These are phyloP conservation scores for Aaosphaeria arxii DNA, from an alignment of 2,329 filamentous ascomycete genomes.

Conservation along the genomic window DNA sequence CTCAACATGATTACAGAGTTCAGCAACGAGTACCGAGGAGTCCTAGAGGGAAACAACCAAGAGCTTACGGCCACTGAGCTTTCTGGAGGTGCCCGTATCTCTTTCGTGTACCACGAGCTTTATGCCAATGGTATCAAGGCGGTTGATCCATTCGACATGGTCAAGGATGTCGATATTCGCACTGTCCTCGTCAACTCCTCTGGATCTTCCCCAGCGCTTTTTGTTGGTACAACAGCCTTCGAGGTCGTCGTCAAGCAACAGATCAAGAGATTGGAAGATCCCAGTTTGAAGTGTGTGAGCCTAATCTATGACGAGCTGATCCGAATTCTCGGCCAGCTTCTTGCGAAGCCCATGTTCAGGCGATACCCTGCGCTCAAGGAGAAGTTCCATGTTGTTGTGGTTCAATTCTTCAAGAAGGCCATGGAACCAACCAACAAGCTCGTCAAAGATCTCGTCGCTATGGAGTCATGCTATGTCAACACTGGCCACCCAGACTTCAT, in stretches of 20 bases:
- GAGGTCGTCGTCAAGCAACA: slow-evolving; percentile 98
- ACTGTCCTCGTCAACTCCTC: slow-evolving; percentile 98
- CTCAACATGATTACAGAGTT: slow-evolving; percentile 99
- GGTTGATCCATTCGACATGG: slow-evolving; percentile 93
- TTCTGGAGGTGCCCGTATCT: slow-evolving; percentile 95
- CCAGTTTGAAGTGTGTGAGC: slow-evolving; percentile 94
- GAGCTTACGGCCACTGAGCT: slow-evolving; percentile 93
- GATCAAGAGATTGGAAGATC: slow-evolving; percentile 94
- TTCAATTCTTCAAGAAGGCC: slow-evolving; percentile 93
- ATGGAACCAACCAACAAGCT: slow-evolving; percentile 99
- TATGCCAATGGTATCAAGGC: slow-evolving; percentile 98
- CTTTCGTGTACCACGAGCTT: slow-evolving; percentile 98
- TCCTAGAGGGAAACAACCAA: slow-evolving; percentile 93
- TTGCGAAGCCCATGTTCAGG: slow-evolving; percentile 85
- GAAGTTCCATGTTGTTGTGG: slow-evolving; percentile 91
- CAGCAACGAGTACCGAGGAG: slow-evolving; percentile 93
- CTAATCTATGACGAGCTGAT: slow-evolving; percentile 97
- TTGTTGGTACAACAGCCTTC: slow-evolving; percentile 97
- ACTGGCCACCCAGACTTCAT: slow-evolving; percentile 97
- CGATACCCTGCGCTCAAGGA: slow-evolving; percentile 94
- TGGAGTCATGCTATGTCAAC: slow-evolving; percentile 98
- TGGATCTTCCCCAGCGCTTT: slow-evolving; percentile 93
- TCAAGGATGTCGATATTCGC: slow-evolving; percentile 96
- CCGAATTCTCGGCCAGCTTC: slow-evolving; percentile 85
- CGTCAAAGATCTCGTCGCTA: slow-evolving; percentile 84